Evolutionary conservation across 768 basidiomycete species (phyloP), one percentile per base, ranked within the genome.

Genomic region (Agaricus blazei): DNA sequence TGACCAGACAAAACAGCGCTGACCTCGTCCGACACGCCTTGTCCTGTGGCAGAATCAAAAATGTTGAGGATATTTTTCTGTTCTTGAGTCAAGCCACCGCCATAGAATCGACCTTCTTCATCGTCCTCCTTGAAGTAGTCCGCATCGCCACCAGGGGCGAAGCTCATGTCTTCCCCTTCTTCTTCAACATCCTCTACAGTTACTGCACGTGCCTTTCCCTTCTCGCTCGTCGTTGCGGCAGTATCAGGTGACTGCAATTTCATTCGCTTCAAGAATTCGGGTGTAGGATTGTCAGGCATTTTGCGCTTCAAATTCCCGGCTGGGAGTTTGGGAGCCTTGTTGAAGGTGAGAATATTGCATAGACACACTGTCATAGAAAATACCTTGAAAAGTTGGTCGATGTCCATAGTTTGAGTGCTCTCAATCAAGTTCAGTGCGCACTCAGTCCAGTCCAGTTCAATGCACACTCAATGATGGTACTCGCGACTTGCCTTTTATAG

Each of bases 11-110:
- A 19, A 27, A 19, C 50, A 31, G 42, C 48, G 75, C 85, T 65
- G 70, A 91, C 92, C 58, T 88, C 86, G 51, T 87, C 86, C 42
- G 80, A 76, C 15, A 73, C 77, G 19, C 79, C 84, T 41, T 85
- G 83, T 8, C 78, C 81, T 44, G 77, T 83, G 5, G 84, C 80
- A 49, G 72, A 78, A 62, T 98, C 96, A 67, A 99, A 96, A 57
- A 99, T 95, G 60, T 90, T 93, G 55, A 99, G 66, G 38, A 99
- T 98, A 54, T 94, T 87, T 67, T 98, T 95, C 73, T 99, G 97
- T 66, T 94, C 88, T 38, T 77, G 80, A 1, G 93, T 95, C 58
- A 99, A 73, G 1, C 97, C 97, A 1, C 95, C 93, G 38, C 97
- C 97, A 64, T 87, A 96, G 71, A 96, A 95, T 9, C 93, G 78